These are phyloP conservation scores for Gastrolobium bilobum DNA, from an alignment of 306 rosid genomes.

Conservation along the genomic window DNA sequence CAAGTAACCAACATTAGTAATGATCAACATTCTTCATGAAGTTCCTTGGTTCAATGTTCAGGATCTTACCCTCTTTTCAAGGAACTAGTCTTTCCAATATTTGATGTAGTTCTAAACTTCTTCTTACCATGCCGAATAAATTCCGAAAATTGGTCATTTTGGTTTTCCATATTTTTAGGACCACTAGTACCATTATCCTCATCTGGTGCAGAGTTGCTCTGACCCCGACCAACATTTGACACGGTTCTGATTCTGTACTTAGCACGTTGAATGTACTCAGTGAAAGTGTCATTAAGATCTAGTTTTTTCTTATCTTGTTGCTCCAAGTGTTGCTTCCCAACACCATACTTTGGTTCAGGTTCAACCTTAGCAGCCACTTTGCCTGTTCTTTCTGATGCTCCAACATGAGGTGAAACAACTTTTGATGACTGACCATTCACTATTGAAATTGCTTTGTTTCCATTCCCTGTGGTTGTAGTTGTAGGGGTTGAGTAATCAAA, in stretches of 20 bases:
- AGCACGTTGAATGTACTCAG: slow-evolving; percentile 47
- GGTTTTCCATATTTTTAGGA: slow-evolving; percentile 36
- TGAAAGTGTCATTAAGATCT: slow-evolving; percentile 46
- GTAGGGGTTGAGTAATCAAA: slow-evolving; percentile 50
- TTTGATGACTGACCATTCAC: slow-evolving; percentile 1
- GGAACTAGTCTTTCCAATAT: slow-evolving; percentile 49
- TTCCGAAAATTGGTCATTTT: slow-evolving; percentile 58
- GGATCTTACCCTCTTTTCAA: slow-evolving; percentile 49
- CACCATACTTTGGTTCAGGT: neutral
- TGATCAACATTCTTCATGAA: neutral
- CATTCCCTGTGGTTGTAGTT: neutral
- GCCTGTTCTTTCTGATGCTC: slow-evolving; percentile 15
- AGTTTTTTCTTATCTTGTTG: slow-evolving; percentile 45
- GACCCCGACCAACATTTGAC: slow-evolving; percentile 47
- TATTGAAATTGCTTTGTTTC: slow-evolving; percentile 5
- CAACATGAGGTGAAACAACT: slow-evolving; percentile 33
- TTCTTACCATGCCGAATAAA: slow-evolving; percentile 52
- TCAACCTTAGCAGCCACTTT: slow-evolving; percentile 12
- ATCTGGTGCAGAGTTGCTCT: slow-evolving; percentile 9
- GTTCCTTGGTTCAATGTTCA: neutral
- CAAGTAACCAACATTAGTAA: neutral
- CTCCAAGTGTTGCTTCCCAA: slow-evolving; percentile 14
- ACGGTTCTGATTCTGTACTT: slow-evolving; percentile 41
- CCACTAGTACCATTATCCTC: slow-evolving; percentile 37
- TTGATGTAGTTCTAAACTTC: slow-evolving; percentile 55